These are phyloP conservation scores for Backusella morwellensis DNA, from an alignment of 192 early-diverging fungal genomes.

Conservation along the genomic window DNA sequence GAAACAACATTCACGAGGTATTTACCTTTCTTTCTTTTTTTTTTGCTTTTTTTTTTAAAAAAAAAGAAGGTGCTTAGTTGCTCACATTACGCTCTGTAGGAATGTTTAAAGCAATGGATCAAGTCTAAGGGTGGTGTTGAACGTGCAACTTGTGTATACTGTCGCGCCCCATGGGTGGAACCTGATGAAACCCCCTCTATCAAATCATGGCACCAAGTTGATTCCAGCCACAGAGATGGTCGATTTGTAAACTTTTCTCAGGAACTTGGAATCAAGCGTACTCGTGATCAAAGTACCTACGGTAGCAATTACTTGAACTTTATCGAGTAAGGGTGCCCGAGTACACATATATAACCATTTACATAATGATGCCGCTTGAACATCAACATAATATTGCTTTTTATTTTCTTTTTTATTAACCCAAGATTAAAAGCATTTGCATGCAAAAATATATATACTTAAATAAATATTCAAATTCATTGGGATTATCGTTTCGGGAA, in stretches of 20 bases:
- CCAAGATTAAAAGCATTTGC: neutral
- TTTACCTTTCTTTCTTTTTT: too few relatives aligned
- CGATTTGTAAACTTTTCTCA: slow-evolving; percentile 15
- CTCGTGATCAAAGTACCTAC: slow-evolving; percentile 3
- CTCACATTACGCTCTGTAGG: neutral
- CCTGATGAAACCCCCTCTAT: neutral
- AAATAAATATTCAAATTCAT: neutral
- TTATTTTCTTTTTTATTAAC: too few relatives aligned
- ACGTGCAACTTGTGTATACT: slow-evolving; percentile 24
- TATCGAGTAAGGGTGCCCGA: neutral
- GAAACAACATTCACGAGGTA: slow-evolving; percentile 27
- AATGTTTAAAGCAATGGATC: slow-evolving; percentile 20
- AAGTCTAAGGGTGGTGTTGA: neutral
- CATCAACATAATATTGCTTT: too few relatives aligned
- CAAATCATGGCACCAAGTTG: neutral
- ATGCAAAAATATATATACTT: neutral
- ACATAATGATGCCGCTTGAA: too few relatives aligned
- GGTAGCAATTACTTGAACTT: neutral
- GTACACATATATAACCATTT: too few relatives aligned
- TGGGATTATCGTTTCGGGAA: neutral
- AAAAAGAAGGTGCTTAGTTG: neutral
- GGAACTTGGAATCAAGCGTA: neutral
- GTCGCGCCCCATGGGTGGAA: slow-evolving; percentile 14
- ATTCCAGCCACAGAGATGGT: neutral
- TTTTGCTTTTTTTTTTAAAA: neutral